Evolutionary conservation across 164 flowering plant species (phyloP), one percentile per base, ranked within the genome.

Genomic region (Chloranthus sessilifolius): DNA sequence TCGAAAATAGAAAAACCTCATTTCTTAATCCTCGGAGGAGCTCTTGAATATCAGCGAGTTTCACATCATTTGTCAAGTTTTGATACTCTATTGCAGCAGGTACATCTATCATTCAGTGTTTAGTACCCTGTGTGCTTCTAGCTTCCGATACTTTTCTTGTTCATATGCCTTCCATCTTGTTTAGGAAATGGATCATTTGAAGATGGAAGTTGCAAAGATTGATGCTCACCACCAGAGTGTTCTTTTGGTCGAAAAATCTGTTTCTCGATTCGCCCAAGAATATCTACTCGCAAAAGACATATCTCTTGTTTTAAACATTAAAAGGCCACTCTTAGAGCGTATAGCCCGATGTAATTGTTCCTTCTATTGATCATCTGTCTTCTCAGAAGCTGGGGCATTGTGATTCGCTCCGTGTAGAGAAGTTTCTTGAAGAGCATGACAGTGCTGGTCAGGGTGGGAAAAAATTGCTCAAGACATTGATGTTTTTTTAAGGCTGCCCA

Each of bases 151-250:
- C 27, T 21, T 49, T 36, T 38, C 49, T 46, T 56, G 50, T 34
- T 19, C 39, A 50, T 33, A 33, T 51, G 39, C 42, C 53, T 48
- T 35, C 30, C 31, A 24, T 47, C 24, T 38, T 26, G 10, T 67
- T 25, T 61, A 90, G 95, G 98, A 90, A 78, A 86, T 82, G 88
- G 96, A 88, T 51, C 94, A 88, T 72, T 64, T 92, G 59, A 88
- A 88, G 78, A 92, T 88, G 98, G 95, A 91, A 33, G 96, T 92
- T 59, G 80, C 96, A 52, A 88, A 79, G 73, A 92, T 92, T 47
- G 94, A 72, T 64, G 74, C 77, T 11, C 87, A 85, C 47, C 81
- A 73, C 29, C 98, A 96, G 24, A 59, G 80, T 65, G 64, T 92
- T 51, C 90, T 92, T 53, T 73, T 92, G 71, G 98, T 92, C 42